A percentile compares a stretch with the other conserved stretches of the same genome.
Conservation (phyloP, 495 filamentous ascomycete genomes). For the Trichocladium uniseriatum region DNA sequence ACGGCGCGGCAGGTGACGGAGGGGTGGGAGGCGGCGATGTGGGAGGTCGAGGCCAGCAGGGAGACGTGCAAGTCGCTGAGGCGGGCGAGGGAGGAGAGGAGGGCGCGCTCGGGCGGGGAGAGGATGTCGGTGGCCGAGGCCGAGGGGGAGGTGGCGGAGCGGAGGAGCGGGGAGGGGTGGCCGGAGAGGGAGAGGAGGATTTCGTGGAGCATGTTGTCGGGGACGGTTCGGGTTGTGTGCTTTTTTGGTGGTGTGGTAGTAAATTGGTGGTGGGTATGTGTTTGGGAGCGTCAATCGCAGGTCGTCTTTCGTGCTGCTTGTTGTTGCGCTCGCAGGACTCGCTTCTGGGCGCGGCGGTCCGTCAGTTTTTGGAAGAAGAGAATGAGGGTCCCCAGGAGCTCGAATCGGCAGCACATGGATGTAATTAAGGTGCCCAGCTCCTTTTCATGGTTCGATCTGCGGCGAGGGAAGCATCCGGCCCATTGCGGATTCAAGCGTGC, state of each 20-base stretch:
- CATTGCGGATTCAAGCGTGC: too few relatives aligned
- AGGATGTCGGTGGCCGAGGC: constrained; percentile 35
- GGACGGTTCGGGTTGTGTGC: constrained; percentile 3
- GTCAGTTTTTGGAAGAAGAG: constrained; percentile 36
- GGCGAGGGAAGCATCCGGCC: too few relatives aligned
- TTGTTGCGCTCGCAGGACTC: neutral
- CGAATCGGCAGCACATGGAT: constrained; percentile 38
- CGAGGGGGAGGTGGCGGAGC: constrained; percentile 28
- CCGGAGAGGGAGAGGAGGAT: constrained; percentile 91
- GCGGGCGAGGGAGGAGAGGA: constrained; percentile 65
- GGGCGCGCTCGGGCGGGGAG: constrained; percentile 69
- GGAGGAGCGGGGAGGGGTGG: constrained; percentile 79
- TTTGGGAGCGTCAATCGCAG: neutral
- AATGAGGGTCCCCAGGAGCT: constrained; percentile 40
- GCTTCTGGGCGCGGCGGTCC: constrained; percentile 13
- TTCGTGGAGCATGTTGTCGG: constrained; percentile 96
- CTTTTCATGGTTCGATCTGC: too few relatives aligned
- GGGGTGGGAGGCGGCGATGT: constrained; percentile 57
- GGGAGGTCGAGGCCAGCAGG: constrained; percentile 51
- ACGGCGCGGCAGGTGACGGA: constrained; percentile 82
- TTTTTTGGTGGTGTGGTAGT: constrained; percentile 1
- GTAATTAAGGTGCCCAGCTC: neutral
- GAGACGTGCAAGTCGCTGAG: constrained; percentile 67
- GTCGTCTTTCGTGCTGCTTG: neutral
- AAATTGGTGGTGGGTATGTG: neutral